Evolutionary conservation across 164 flowering plant genomes (phyloP).

Genomic region (Vitis amurensis): DNA sequence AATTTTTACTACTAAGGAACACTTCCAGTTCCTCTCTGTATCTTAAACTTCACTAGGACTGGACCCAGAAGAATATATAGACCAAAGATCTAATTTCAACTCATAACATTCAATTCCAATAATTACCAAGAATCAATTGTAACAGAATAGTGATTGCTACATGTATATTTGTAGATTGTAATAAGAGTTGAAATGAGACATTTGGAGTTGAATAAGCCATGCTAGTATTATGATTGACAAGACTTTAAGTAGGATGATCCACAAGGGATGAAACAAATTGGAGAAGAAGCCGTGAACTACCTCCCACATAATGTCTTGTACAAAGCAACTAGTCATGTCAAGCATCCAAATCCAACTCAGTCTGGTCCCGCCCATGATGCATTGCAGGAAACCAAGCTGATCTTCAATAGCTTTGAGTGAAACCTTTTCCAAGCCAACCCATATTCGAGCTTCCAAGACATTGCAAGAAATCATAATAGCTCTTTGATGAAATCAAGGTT

Average conservation of each 20-base stretch:
- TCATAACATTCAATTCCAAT: too few relatives aligned
- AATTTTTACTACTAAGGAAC: too few relatives aligned
- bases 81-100: too few relatives aligned
- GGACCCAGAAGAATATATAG: too few relatives aligned
- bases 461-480: conserved; percentile 47
- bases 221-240: conserved; percentile 16
- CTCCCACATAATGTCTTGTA: conserved; percentile 8
- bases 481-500: conserved; percentile 89
- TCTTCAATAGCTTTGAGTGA: not conserved
- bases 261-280: conserved; percentile 15
- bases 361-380: conserved; percentile 2
- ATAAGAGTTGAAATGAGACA: too few relatives aligned
- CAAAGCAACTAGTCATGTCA: conserved; percentile 10
- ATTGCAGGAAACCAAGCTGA: conserved; percentile 8
- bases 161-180: too few relatives aligned
- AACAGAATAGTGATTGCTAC: too few relatives aligned
- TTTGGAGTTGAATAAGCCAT: too few relatives aligned
- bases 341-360: not conserved
- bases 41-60: too few relatives aligned
- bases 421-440: conserved; percentile 5
- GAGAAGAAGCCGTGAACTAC: conserved; percentile 11
- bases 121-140: too few relatives aligned
- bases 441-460: conserved; percentile 5
- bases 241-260: not conserved
- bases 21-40: too few relatives aligned